Evolutionary conservation across 1,139 yeast genomes (phyloP).

Genomic region (Arxiozyma bovina): DNA sequence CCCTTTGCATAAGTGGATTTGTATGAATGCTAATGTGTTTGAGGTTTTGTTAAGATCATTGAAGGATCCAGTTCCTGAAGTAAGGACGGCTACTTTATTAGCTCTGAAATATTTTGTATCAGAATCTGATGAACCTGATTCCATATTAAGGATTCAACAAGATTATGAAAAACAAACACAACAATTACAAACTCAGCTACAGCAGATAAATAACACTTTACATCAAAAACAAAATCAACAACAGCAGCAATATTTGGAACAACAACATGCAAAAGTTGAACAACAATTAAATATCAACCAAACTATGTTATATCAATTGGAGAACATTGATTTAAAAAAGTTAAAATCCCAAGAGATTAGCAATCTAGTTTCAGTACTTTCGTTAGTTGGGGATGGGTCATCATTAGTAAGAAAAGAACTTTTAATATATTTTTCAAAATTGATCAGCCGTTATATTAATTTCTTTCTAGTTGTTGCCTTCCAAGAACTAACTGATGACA

Average conservation of each 20-base stretch:
- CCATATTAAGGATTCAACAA: conserved; percentile 24
- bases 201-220: conserved; percentile 20
- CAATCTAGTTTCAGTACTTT: conserved; percentile 38
- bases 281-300: conserved; percentile 28
- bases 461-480: conserved; percentile 84
- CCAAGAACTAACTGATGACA: conserved; percentile 76
- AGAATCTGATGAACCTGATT: conserved; percentile 35
- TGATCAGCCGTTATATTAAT: conserved; percentile 59
- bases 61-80: conserved; percentile 91
- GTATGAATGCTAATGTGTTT: conserved; percentile 57
- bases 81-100: conserved; percentile 72
- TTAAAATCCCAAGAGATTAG: conserved; percentile 37
- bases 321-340: conserved; percentile 29
- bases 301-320: conserved; percentile 23
- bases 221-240: conserved; percentile 20
- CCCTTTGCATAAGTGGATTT: conserved; percentile 68
- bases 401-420: conserved; percentile 82
- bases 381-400: conserved; percentile 73
- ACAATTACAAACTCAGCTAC: conserved; percentile 28
- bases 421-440: conserved; percentile 64
- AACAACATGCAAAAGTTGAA: conserved; percentile 28
- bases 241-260: conserved; percentile 21
- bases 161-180: conserved; percentile 29
- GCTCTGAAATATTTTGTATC: conserved; percentile 68
- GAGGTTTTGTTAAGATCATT: conserved; percentile 49